A percentile compares a stretch with the other conserved stretches of the same genome.
phyloP scores from a whole-genome alignment of 441 rosid genomes.

The Adansonia gregorii region DNA sequence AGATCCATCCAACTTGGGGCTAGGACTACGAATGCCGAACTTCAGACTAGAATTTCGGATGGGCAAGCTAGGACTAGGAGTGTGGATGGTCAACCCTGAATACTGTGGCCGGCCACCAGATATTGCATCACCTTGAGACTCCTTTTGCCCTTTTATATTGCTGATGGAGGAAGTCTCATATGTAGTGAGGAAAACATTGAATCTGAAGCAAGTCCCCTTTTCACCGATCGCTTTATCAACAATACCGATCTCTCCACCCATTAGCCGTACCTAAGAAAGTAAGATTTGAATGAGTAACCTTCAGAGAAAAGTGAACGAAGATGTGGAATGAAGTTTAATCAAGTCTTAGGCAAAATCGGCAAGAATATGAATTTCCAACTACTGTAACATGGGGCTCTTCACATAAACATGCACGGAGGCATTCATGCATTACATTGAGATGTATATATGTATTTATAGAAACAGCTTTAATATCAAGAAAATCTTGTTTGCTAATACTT shows the following conservation, averaged over 20 bases:
- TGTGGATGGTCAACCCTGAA: conserved; percentile 32
- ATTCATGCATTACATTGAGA: not conserved
- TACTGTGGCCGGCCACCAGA: conserved; percentile 23
- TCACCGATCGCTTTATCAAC: conserved; percentile 56
- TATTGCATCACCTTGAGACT: conserved; percentile 32
- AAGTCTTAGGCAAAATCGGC: too few species aligned
- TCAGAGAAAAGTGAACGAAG: too few species aligned
- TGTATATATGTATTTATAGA: not conserved
- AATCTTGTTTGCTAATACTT: not conserved
- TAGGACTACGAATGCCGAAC: conserved; percentile 38
- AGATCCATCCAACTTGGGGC: conserved; percentile 56
- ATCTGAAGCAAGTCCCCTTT: conserved; percentile 76
- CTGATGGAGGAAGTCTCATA: conserved; percentile 28
- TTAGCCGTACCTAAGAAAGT: conserved; percentile 58
- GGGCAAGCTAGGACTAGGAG: conserved; percentile 35
- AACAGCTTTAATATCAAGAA: not conserved
- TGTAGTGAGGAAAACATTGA: conserved; percentile 48
- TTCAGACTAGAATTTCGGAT: conserved; percentile 44
- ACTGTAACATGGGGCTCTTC: too few species aligned
- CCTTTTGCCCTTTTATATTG: conserved; percentile 30
- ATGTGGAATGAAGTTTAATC: too few species aligned
- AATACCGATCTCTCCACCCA: conserved; percentile 82
- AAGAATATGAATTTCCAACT: too few species aligned
- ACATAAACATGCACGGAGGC: not conserved
- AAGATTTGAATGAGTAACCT: not conserved